Evolutionary conservation across 1,284 basidiomycete species (phyloP).

Genomic region (Mycosarcoma mackinlayi): DNA sequence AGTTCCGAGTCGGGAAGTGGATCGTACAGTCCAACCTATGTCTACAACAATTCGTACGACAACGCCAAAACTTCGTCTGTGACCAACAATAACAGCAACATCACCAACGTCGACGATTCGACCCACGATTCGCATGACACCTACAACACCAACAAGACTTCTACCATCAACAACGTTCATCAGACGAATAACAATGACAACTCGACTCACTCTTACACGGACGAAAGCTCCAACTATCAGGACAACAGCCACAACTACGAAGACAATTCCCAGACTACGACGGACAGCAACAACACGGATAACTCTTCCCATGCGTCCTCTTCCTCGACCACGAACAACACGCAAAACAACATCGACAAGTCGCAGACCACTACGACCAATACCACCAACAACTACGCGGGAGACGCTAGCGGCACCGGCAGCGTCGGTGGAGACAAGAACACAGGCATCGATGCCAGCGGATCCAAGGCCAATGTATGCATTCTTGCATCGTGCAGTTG

Average conservation of each 20-base stretch:
- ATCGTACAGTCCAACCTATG: slow-evolving; percentile 26
- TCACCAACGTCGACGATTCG: slow-evolving; percentile 17
- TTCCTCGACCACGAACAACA: slow-evolving; percentile 7
- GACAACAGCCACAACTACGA: slow-evolving; percentile 16
- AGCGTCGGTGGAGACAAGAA: slow-evolving; percentile 15
- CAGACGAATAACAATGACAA: slow-evolving; percentile 15
- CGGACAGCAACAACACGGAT: slow-evolving; percentile 15
- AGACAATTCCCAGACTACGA: slow-evolving; percentile 12
- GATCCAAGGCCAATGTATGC: slow-evolving; percentile 27
- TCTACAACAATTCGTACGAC: slow-evolving; percentile 45
- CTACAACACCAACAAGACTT: slow-evolving; percentile 13
- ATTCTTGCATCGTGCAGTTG: slow-evolving; percentile 29
- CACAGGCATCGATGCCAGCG: slow-evolving; percentile 20
- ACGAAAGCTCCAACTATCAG: slow-evolving; percentile 10
- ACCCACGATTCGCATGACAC: slow-evolving; percentile 29
- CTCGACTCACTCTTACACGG: slow-evolving; percentile 8
- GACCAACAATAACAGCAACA: slow-evolving; percentile 23
- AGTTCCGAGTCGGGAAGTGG: slow-evolving; percentile 4
- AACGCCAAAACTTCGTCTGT: slow-evolving; percentile 17
- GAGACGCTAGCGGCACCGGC: slow-evolving; percentile 1
- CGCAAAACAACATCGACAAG: slow-evolving; percentile 15
- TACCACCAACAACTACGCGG: slow-evolving; percentile 10
- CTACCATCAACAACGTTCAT: slow-evolving; percentile 12
- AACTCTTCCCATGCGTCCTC: slow-evolving; percentile 8
- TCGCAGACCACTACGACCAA: slow-evolving; percentile 10